Percentiles rank a stretch among this genome's conserved stretches.
Evolutionary conservation across 2,329 filamentous ascomycete species (phyloP).

Genomic region (Biscogniauxia sp.): DNA sequence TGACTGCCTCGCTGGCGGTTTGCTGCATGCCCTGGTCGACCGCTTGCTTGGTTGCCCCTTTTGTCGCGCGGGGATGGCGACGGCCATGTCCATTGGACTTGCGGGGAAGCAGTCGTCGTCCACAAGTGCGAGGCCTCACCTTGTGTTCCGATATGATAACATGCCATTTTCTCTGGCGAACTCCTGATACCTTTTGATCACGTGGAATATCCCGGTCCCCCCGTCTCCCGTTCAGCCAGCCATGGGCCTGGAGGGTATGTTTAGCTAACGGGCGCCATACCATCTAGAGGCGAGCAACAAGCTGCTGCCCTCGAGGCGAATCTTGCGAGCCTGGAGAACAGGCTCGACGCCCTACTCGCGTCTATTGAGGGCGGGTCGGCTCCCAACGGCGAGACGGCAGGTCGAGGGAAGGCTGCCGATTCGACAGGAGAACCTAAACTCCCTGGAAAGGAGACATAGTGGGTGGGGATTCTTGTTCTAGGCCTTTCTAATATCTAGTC

Average conservation of each 20-base stretch:
- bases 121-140: background rate
- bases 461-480: background rate
- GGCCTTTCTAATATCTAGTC: background rate
- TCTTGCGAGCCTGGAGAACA: slow-evolving; percentile 31
- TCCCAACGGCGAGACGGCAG: background rate
- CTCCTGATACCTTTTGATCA: background rate
- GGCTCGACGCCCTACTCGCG: slow-evolving; percentile 33
- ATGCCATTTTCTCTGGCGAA: background rate
- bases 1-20: background rate
- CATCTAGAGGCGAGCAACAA: slow-evolving; percentile 32
- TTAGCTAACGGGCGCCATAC: background rate
- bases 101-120: background rate
- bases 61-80: background rate
- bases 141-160: background rate
- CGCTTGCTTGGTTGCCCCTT: background rate
- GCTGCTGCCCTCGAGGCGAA: slow-evolving; percentile 32
- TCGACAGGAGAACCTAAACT: slow-evolving; percentile 1
- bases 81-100: background rate
- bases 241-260: background rate
- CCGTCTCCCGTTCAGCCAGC: background rate
- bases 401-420: slow-evolving; percentile 2
- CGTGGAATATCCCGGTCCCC: background rate
- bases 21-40: background rate
- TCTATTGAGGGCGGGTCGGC: slow-evolving; percentile 23
- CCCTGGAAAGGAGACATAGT: slow-evolving; percentile 10